phyloP scores from a whole-genome alignment of 768 basidiomycete genomes.

The Thelephora aurantiotincta region DNA sequence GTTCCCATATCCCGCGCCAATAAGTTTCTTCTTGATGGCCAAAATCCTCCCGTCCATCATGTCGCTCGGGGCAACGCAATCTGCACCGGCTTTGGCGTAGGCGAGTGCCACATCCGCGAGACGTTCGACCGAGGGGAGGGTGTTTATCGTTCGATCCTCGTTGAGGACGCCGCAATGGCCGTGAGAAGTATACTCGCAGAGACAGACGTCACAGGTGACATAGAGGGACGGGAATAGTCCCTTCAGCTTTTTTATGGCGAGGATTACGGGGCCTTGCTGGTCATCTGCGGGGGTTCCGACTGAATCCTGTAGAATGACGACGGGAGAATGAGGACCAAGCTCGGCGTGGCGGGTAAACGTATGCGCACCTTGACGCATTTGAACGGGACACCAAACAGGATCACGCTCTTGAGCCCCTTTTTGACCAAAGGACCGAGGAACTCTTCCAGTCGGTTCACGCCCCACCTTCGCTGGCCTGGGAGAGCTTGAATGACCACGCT shows the following conservation, averaged over 20 bases:
- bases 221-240: constrained; percentile 71
- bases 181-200: constrained; percentile 99
- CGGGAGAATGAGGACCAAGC: neutral
- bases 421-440: constrained; percentile 80
- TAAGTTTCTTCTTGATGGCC: constrained; percentile 76
- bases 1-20: constrained; percentile 77
- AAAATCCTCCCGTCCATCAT: constrained; percentile 98
- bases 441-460: constrained; percentile 78
- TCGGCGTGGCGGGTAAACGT: neutral
- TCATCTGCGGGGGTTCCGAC: constrained; percentile 86
- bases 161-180: constrained; percentile 88
- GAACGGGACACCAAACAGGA: constrained; percentile 87
- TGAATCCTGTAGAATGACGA: constrained; percentile 39
- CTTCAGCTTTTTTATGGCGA: constrained; percentile 71
- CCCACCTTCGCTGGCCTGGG: constrained; percentile 89
- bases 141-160: constrained; percentile 63
- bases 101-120: constrained; percentile 85
- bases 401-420: constrained; percentile 85
- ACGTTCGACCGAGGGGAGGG: constrained; percentile 65
- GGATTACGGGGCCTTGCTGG: constrained; percentile 81
- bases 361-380: constrained; percentile 54
- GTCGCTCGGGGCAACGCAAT: constrained; percentile 96
- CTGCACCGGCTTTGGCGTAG: constrained; percentile 92
- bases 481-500: constrained; percentile 61
- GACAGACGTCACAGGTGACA: constrained; percentile 90